Evolutionary conservation across 2,329 filamentous ascomycete species (phyloP), one percentile per base, ranked within the genome.

Genomic region (Grosmannia clavigera): DNA sequence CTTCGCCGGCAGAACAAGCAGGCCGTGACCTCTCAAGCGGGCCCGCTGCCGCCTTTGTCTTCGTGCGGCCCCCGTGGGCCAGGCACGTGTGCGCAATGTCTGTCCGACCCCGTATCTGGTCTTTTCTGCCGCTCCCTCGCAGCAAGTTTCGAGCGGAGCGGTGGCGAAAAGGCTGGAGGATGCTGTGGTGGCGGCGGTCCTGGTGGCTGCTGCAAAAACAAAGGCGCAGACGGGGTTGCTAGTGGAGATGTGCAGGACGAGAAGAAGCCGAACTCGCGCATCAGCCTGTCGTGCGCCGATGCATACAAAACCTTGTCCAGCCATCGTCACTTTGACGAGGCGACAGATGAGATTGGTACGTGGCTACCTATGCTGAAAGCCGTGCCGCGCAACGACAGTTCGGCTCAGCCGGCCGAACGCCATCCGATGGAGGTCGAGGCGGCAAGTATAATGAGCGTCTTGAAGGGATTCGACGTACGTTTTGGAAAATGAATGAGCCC

Each of bases 51-150:
- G 31, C 62, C 68, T 35, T 61, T 70, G 33, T 65, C 66, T 10
- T 74, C 77, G 40, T 85, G 81, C 61, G 81, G 87, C 31, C 77
- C 81, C 46, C 86, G 86, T 58, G 88, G 87, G 0, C 89, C 89
- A 0, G 89, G 89, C 11, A 88, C 86, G 19, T 94, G 89, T 68
- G 81, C 86, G 4, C 88, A 92, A 73, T 94, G 89, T 69, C 79
- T 86, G 61, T 78, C 83, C 2, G 88, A 92, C 68, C 88, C 89
- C 22, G 86, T 87, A 68, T 90, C 88, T 3, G 89, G 87, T 1
- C 81, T 92, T 46, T 94, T 94, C 75, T 94, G 89, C 72, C 87
- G 89, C 63, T 86, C 88, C 12, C 81, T 92, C 58, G 87, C 88
- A 29, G 88, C 88, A 62, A 86, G 76, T 65, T 75, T 82, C 62